Base-by-base conservation (phyloP, 208 protist species). In the Naegleria lovaniensis region DNA sequence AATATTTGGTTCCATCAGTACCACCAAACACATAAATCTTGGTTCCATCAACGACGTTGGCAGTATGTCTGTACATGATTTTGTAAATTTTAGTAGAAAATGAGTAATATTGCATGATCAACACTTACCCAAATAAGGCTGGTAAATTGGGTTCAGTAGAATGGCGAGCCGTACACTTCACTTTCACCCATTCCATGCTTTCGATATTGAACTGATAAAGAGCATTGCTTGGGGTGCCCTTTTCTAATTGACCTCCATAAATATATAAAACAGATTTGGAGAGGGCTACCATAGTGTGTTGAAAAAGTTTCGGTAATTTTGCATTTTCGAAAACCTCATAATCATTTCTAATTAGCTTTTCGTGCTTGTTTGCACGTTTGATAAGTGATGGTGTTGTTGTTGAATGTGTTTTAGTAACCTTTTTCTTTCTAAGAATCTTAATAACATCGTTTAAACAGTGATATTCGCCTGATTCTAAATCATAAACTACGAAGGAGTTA, bases 21-120 rank as follows among this genome's bases (percentile, higher is more conserved):
- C 85, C 85, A n/a, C 85, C 85, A 40, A 89, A 67, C 29, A 89
- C 25, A 67, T 89, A 89, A 16, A 85, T 40, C 40, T 79, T 79
- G 67, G 83, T 51, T 51, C 40, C 40, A 40, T 85, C 83, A 25
- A 85, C 25, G 22, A 33, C 38, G 16, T 38, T 33, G 15, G 83
- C 36, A 85, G 83, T 43, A 43, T 85, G 83, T 11, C 83, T 85
- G 13, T 67, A 29, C 1, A 29, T 67, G 55, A 15, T 29, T 22
- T 67, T 2, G 55, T 29, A 67, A 67, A 67, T 29, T 4, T 29
- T 22, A 2, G 2, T 29, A 67, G 55, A 4, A 67, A 67, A 22
- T 67, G 55, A 29, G 55, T 3, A 67, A 67, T 29, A 67, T 15
- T 67, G n/a, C n/a, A n/a, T 29, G 22, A 67, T 22, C 55, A 22